Evolutionary conservation across 2,329 filamentous ascomycete species (phyloP).

Genomic region (Monilinia vaccinii-corymbosi): DNA sequence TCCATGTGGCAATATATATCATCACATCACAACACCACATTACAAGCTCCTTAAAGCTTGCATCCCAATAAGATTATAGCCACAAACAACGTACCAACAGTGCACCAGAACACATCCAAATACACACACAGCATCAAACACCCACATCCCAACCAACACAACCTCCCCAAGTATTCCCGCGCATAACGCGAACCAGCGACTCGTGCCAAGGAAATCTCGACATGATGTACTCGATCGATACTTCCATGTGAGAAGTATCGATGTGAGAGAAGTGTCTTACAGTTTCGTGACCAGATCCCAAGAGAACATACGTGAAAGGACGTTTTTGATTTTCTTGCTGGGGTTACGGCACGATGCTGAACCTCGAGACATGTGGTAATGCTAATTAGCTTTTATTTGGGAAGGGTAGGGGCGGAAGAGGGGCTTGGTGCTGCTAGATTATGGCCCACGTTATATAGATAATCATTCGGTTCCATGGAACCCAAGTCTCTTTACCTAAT

Average conservation of each 20-base stretch:
- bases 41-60: not conserved
- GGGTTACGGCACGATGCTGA: slow-evolving; percentile 35
- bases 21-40: slow-evolving; percentile 27
- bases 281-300: slow-evolving; percentile 41
- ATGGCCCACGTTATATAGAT: not conserved
- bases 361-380: slow-evolving; percentile 34
- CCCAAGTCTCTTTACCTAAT: not conserved
- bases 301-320: slow-evolving; percentile 40
- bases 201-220: slow-evolving; percentile 40
- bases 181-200: slow-evolving; percentile 40
- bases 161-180: slow-evolving; percentile 39
- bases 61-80: slow-evolving; percentile 11
- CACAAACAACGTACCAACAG: slow-evolving; percentile 22
- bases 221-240: slow-evolving; percentile 44
- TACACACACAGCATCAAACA: slow-evolving; percentile 47
- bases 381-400: slow-evolving; percentile 31
- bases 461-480: not conserved
- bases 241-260: slow-evolving; percentile 35
- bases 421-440: not conserved
- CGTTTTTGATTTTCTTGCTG: slow-evolving; percentile 28
- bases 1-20: slow-evolving; percentile 45
- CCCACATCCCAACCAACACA: slow-evolving; percentile 44
- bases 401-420: not conserved
- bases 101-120: too few relatives aligned
- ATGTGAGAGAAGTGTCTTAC: slow-evolving; percentile 35